A percentile compares a stretch with the other conserved stretches of the same genome.
Conservation (phyloP, 257 asterid species). For the Ehretia macrophylla region DNA sequence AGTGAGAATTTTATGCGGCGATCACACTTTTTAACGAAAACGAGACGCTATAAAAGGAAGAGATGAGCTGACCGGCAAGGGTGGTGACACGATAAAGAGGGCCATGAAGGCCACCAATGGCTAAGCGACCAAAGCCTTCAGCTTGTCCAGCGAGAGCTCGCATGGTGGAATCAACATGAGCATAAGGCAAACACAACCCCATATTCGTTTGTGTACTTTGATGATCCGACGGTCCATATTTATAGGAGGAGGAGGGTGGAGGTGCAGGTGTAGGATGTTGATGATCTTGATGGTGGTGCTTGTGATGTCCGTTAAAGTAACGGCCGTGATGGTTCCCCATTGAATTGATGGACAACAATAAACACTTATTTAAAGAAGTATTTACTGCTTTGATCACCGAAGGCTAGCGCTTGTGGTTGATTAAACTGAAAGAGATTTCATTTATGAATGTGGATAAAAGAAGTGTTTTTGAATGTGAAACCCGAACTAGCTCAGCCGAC, state of each 20-base stretch:
- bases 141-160: conserved; percentile 41
- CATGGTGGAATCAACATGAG: conserved; percentile 30
- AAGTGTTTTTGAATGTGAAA: too few species aligned
- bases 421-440: background rate
- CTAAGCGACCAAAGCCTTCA: conserved; percentile 43
- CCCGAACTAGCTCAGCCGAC: too few species aligned
- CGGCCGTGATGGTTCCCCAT: conserved; percentile 39
- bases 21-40: too few species aligned
- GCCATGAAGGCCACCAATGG: conserved; percentile 48
- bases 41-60: too few species aligned
- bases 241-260: conserved; percentile 13
- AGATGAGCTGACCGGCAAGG: conserved; percentile 19
- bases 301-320: conserved; percentile 12
- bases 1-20: too few species aligned
- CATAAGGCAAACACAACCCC: conserved; percentile 39
- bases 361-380: background rate
- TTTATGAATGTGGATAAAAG: too few species aligned
- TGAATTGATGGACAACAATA: background rate
- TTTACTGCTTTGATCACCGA: background rate
- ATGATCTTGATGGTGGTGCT: conserved; percentile 11
- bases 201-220: conserved; percentile 12
- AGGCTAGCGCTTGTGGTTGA: background rate
- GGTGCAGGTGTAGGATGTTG: conserved; percentile 2
- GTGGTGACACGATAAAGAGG: conserved; percentile 34
- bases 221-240: conserved; percentile 1